phyloP scores from a whole-genome alignment of 306 rosid species.

The Prinsepia uniflora region DNA sequence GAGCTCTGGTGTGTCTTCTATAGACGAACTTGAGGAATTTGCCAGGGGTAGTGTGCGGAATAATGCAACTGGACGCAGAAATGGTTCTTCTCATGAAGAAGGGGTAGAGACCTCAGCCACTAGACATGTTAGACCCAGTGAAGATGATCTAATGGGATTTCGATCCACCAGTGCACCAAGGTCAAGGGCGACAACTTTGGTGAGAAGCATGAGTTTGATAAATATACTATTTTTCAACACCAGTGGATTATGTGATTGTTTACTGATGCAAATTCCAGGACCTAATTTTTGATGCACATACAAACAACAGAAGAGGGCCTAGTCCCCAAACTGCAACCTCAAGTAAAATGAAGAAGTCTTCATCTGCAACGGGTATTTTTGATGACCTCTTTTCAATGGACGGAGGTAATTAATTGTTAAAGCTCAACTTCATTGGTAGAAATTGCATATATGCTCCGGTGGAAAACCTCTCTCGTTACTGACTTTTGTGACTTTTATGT shows the following conservation, averaged over 20 bases:
- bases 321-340: conserved; percentile 46
- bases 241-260: conserved; percentile 24
- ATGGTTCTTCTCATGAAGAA: conserved; percentile 26
- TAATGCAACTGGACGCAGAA: conserved; percentile 36
- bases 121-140: conserved; percentile 33
- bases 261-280: conserved; percentile 49
- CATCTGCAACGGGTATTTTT: conserved; percentile 36
- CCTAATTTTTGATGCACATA: conserved; percentile 41
- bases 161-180: conserved; percentile 80
- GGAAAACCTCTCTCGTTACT: conserved; percentile 1
- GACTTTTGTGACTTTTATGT: conserved; percentile 14
- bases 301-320: conserved; percentile 30
- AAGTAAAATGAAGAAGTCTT: conserved; percentile 49
- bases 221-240: conserved; percentile 15
- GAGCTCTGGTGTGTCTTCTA: conserved; percentile 42
- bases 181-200: conserved; percentile 62
- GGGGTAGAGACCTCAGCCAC: conserved; percentile 27
- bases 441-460: not conserved
- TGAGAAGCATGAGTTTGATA: conserved; percentile 29
- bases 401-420: conserved; percentile 54
- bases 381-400: conserved; percentile 68
- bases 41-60: conserved; percentile 49
- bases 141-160: conserved; percentile 51
- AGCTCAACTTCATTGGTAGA: conserved; percentile 15
- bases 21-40: conserved; percentile 85